phyloP scores from a whole-genome alignment of 345 rosid species.

The Mercurialis annua region DNA sequence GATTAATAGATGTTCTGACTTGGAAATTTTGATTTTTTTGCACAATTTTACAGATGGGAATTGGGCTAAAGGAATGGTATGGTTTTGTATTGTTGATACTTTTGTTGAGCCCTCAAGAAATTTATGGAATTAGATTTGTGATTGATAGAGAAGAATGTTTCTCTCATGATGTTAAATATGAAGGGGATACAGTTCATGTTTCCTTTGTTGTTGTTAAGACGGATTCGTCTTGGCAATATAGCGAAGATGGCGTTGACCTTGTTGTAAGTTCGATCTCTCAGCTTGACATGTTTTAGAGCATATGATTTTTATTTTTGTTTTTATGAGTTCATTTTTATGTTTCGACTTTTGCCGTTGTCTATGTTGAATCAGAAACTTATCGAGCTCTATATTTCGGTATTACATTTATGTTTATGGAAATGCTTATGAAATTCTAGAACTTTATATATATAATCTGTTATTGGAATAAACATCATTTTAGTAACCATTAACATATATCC shows the following conservation, averaged over 20 bases:
- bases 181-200: slow-evolving; percentile 13
- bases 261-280: slow-evolving; percentile 8
- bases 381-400: too few species aligned
- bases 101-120: neutral
- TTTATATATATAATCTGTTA: too few species aligned
- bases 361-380: too few species aligned
- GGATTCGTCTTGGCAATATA: slow-evolving; percentile 9
- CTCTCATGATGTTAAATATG: slow-evolving; percentile 11
- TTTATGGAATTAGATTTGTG: slow-evolving; percentile 6
- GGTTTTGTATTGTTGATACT: neutral
- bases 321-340: too few species aligned
- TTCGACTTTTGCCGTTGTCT: too few species aligned
- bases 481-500: too few species aligned
- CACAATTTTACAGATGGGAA: neutral
- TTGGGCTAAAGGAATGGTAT: neutral
- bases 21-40: neutral
- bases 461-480: too few species aligned
- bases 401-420: too few species aligned
- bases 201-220: slow-evolving; percentile 9
- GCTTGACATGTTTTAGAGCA: too few species aligned
- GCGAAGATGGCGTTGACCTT: slow-evolving; percentile 8
- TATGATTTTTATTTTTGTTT: too few species aligned
- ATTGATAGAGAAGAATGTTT: slow-evolving; percentile 11
- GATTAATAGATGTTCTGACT: neutral
- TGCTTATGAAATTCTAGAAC: too few species aligned